Base-by-base conservation (phyloP, 495 filamentous ascomycete species). In the Xylaria intraflava region DNA sequence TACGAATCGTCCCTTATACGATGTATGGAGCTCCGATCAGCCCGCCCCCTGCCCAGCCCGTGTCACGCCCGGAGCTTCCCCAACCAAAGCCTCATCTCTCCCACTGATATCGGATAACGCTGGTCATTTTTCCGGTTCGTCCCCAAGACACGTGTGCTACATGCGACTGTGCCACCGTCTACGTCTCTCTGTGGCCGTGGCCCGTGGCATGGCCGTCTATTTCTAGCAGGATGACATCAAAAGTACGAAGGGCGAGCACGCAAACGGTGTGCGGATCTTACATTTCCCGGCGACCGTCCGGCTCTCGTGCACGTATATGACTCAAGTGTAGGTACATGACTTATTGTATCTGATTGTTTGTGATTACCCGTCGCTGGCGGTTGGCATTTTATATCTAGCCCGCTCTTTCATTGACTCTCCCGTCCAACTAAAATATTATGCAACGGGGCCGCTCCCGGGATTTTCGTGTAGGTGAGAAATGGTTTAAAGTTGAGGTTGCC, bases 1-100 rank as follows among this genome's bases (percentile, higher is more conserved):
- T 33, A 7, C 30, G 6, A 33, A 33, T 33, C 6, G 30, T 6
- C 30, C 6, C 30, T 14, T 33, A n/a, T 33, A 33, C 30, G 7
- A 7, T 7, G 14, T 33, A 33, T 33, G 7, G 30, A 33, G 14
- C 14, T 33, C 30, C 14, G 30, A 33, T 33, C 14, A 6, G 7
- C 41, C 23, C 41, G 41, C 10, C 41, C 20, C 46, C 20, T 49
- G 46, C 17, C 29, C 24, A 12, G 16, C 46, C 17, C 33, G 20
- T 27, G 29, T 47, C 36, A 22, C 17, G 36, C 36, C 29, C 52
- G 52, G 52, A 55, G 44, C 44, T 55, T 55, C 52, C 52, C 52
- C 52, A 55, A 55, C 26, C 31, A 30, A n/a, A 33, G 45, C 45
- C 46, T 40, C 9, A 30, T 30, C 50, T 27, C 10, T 46, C 22